phyloP scores from a whole-genome alignment of 2,329 filamentous ascomycete genomes.

The Alternaria arborescens region DNA sequence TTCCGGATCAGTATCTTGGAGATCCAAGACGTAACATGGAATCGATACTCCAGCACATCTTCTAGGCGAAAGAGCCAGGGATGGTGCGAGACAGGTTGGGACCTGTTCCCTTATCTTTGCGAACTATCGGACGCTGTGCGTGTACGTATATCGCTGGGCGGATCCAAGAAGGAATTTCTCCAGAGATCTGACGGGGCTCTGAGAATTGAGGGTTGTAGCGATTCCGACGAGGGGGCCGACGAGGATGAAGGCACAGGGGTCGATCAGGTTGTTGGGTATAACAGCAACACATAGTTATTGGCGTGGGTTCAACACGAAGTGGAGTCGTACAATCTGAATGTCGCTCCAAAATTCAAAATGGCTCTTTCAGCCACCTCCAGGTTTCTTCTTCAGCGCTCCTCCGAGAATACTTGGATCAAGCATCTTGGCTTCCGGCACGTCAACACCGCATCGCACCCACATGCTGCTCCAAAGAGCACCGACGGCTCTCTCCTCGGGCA shows the following conservation, averaged over 20 bases:
- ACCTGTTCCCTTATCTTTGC: background rate
- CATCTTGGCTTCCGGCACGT: constrained; percentile 39
- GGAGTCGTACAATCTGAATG: no score
- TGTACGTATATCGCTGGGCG: background rate
- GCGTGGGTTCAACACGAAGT: background rate
- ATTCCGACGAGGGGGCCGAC: background rate
- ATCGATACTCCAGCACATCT: background rate
- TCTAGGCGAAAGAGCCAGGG: background rate
- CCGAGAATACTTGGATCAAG: constrained; percentile 42
- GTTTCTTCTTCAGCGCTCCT: constrained; percentile 39
- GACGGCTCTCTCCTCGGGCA: constrained; percentile 46
- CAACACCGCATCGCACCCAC: constrained; percentile 45
- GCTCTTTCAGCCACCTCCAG: constrained; percentile 29
- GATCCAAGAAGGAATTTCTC: background rate
- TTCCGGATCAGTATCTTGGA: background rate
- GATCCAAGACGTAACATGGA: background rate
- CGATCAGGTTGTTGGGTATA: background rate
- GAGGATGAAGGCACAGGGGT: background rate
- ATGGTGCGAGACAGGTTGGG: constrained; percentile 1
- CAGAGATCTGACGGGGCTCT: background rate
- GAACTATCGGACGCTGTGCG: background rate
- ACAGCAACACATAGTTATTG: background rate
- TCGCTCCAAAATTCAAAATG: background rate
- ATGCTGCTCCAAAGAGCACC: constrained; percentile 48
- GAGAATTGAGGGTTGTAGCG: background rate